phyloP scores from a whole-genome alignment of 805 yeast genomes.

The Kluyveromyces nonfermentans region DNA sequence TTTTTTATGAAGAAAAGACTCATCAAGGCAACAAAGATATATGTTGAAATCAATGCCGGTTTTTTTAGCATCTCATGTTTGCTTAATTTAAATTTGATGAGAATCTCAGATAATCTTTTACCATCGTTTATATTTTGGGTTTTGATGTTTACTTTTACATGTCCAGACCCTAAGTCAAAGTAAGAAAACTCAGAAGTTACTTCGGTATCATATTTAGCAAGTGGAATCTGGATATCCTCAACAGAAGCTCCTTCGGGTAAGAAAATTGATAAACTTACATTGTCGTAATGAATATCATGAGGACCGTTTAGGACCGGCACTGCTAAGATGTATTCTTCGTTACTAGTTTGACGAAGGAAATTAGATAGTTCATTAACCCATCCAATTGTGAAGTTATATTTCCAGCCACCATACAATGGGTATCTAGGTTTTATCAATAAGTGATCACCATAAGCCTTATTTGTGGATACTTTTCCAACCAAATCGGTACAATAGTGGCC shows the following conservation, averaged over 20 bases:
- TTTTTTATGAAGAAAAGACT: conserved; percentile 42
- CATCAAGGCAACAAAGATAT: conserved; percentile 50
- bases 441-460: conserved; percentile 31
- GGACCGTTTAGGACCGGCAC: conserved; percentile 73
- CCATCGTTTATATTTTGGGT: conserved; percentile 63
- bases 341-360: conserved; percentile 37
- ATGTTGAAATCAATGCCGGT: conserved; percentile 56
- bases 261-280: conserved; percentile 49
- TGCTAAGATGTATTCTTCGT: conserved; percentile 45
- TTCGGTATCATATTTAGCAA: conserved; percentile 24
- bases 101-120: conserved; percentile 44
- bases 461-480: conserved; percentile 89
- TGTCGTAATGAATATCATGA: conserved; percentile 55
- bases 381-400: conserved; percentile 91
- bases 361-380: conserved; percentile 60
- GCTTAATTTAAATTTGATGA: conserved; percentile 56
- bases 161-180: conserved; percentile 71
- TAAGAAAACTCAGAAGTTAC: conserved; percentile 39
- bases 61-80: conserved; percentile 45
- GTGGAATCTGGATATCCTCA: conserved; percentile 48
- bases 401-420: conserved; percentile 97
- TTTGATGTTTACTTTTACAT: conserved; percentile 56
- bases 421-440: conserved; percentile 72
- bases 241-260: conserved; percentile 82
- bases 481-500: conserved; percentile 78